Conservation (phyloP, 2,329 filamentous ascomycete species). For the Hirsutella rhossiliensis region DNA sequence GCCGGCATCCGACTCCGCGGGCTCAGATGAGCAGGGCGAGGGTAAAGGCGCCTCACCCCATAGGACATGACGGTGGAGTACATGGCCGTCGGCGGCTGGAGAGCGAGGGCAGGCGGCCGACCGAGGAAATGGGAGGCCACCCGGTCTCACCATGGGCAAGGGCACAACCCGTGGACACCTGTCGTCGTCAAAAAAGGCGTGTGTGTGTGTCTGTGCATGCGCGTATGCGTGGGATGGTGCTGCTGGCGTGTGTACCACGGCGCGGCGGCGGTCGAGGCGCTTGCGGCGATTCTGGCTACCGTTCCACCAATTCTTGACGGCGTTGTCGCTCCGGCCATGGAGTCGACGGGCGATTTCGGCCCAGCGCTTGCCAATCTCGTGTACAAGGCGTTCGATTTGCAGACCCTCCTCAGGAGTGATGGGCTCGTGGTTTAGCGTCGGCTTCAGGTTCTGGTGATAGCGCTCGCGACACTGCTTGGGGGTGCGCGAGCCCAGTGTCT, state of each 20-base stretch:
- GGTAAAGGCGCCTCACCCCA: conserved; percentile 21
- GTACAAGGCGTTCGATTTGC: conserved; percentile 66
- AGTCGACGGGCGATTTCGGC: conserved; percentile 80
- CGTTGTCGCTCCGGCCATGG: conserved; percentile 81
- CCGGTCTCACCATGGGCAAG: conserved; percentile 4
- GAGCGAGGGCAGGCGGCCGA: conserved; percentile 7
- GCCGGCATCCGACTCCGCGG: neutral
- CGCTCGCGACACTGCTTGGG: conserved; percentile 93
- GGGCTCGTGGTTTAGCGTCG: conserved; percentile 58
- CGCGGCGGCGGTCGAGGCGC: conserved; percentile 21
- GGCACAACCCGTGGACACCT: conserved; percentile 1
- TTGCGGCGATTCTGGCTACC: conserved; percentile 75
- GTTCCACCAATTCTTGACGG: conserved; percentile 98
- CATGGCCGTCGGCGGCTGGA: conserved; percentile 6
- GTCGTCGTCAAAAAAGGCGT: neutral
- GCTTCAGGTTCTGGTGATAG: conserved; percentile 87
- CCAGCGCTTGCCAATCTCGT: conserved; percentile 75
- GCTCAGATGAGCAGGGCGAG: conserved; percentile 24
- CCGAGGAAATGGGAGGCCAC: neutral
- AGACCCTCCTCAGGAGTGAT: conserved; percentile 60
- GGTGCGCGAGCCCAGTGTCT: conserved; percentile 62
- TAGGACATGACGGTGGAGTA: conserved; percentile 8
- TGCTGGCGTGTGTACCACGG: neutral
- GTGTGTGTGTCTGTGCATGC: neutral
- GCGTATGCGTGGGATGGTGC: neutral